Evolutionary conservation across 2,329 filamentous ascomycete species (phyloP).

Genomic region (Trichoderma sp.): DNA sequence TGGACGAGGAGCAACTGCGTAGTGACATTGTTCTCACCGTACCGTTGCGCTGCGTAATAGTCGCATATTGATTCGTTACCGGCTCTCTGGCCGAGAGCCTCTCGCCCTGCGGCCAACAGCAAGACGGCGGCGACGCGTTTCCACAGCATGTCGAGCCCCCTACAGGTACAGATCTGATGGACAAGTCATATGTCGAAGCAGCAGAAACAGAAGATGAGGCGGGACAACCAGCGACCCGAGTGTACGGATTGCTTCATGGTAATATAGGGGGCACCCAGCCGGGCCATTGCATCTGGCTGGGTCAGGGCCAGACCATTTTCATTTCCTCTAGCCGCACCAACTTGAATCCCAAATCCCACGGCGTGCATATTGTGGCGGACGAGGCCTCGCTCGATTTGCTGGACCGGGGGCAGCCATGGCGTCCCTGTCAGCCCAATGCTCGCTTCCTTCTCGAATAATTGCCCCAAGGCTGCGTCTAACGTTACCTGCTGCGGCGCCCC

Average conservation of each 20-base stretch:
- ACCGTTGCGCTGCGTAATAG: slow-evolving; percentile 30
- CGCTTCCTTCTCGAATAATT: not conserved
- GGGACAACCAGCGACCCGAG: not conserved
- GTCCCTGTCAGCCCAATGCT: slow-evolving; percentile 3
- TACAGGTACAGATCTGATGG: not conserved
- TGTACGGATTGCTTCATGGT: not conserved
- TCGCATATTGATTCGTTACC: slow-evolving; percentile 30
- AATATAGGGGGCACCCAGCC: not conserved
- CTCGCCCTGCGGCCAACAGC: not conserved
- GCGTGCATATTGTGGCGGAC: slow-evolving; percentile 14
- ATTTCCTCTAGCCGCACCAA: not conserved
- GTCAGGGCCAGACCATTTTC: not conserved
- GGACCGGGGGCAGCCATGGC: not conserved
- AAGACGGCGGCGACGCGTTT: slow-evolving; percentile 1
- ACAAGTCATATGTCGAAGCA: not conserved
- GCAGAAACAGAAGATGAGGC: not conserved
- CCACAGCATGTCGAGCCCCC: slow-evolving; percentile 7
- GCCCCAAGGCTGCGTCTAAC: not conserved
- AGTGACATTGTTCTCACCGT: slow-evolving; percentile 27
- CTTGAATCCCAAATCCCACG: not conserved
- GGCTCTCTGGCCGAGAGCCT: not conserved
- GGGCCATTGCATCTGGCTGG: not conserved
- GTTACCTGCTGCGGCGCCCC: not conserved
- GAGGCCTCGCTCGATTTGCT: slow-evolving; percentile 14
- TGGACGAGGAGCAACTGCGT: slow-evolving; percentile 32